Evolutionary conservation across 768 basidiomycete species (phyloP).

Genomic region (Mycena indigotica): DNA sequence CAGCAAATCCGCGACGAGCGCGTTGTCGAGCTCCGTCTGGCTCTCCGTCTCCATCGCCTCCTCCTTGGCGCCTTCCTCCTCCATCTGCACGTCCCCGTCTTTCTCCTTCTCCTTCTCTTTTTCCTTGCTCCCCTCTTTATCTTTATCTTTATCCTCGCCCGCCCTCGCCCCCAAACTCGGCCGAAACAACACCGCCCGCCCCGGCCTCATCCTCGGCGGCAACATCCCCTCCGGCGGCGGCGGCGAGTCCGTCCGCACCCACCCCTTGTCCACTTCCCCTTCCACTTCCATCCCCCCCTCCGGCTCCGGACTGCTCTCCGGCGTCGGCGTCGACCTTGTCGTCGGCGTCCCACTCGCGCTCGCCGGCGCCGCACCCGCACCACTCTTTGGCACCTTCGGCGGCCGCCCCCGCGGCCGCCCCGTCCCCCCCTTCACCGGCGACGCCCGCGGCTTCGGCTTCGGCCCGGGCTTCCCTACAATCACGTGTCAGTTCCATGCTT

Average conservation of each 20-base stretch:
- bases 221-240: slow-evolving; percentile 20
- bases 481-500: slow-evolving; percentile 8
- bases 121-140: no score
- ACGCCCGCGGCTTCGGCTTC: slow-evolving; percentile 7
- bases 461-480: slow-evolving; percentile 22
- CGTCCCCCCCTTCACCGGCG: not conserved
- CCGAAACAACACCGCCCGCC: no score
- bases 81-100: no score
- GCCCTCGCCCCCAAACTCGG: slow-evolving; percentile 14
- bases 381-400: not conserved
- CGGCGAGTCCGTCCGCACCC: slow-evolving; percentile 15
- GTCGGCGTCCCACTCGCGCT: not conserved
- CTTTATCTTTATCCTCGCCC: no score
- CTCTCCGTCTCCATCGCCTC: slow-evolving; percentile 11
- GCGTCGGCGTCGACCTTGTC: slow-evolving; percentile 4
- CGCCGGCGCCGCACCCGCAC: not conserved
- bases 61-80: slow-evolving; percentile 19
- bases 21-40: slow-evolving; percentile 12
- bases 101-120: no score
- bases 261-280: no score
- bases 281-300: slow-evolving; percentile 7
- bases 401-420: not conserved
- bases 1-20: slow-evolving; percentile 16
- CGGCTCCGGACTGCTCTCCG: slow-evolving; percentile 12
- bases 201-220: slow-evolving; percentile 19